Evolutionary conservation across 169 alveolate species (phyloP), one percentile per base, ranked within the genome.

Genomic region (Plasmodium vinckei): DNA sequence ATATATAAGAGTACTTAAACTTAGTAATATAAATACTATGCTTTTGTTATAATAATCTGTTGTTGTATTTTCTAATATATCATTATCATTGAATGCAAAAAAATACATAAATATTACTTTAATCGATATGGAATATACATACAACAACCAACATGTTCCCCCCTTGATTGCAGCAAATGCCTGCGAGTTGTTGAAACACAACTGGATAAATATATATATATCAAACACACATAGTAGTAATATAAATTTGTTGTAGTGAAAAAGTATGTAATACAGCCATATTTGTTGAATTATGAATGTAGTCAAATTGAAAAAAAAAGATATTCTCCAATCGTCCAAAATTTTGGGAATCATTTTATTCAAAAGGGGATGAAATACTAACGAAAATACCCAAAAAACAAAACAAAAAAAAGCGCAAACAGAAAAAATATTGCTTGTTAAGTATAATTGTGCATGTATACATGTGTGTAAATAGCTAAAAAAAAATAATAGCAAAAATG

Each of bases 81-180:
- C 64, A 63, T 39, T 56, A 59, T 53, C 90, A 15, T 93, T 94
- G 33, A 93, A 93, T 17, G 93, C 93, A 87, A 92, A 86, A 46
- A 88, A 92, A 61, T 91, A 92, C 56, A 93, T 44, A 53, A 93
- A 87, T 44, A 92, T 73, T 6, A 92, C 71, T 87, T 93, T 93
- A 9, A 93, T 59, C 9, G 95, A 89, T 72, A 93, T 87, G 56
- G 92, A 73, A 21, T 94, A 91, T 9, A 92, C 92, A 82, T 93
- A 92, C 13, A 92, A 42, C 33, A 92, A 65, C 96, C 96, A 93
- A 61, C 96, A 93, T 72, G 64, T 93, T 12, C 95, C 94, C 2
- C 96, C 96, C 54, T 90, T 82, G 46, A 91, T 88, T 0, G 94
- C 95, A 4, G 92, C 87, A 87, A 93, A 77, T 63, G 84, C 73